A percentile compares a stretch with the other conserved stretches of the same genome.
These are phyloP conservation scores for Chalciporus chontae DNA, from an alignment of 768 basidiomycete genomes.

Conservation along the genomic window DNA sequence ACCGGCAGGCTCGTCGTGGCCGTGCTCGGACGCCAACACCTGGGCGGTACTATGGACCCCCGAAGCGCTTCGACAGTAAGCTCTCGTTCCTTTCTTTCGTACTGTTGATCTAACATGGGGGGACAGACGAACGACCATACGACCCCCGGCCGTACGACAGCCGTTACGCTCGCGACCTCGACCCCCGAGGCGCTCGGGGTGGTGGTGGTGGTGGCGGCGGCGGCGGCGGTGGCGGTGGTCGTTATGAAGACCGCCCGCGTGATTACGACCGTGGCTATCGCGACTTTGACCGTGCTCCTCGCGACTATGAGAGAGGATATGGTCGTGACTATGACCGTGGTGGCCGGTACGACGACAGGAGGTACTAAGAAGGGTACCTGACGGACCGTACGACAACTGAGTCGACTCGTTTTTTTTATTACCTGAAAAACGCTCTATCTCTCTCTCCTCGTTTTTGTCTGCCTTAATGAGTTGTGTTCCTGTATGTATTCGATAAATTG, in stretches of 20 bases:
- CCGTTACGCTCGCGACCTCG: slow-evolving; percentile 70
- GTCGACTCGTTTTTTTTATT: neutral
- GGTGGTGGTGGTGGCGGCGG: too few relatives aligned
- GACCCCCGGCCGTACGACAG: slow-evolving; percentile 91
- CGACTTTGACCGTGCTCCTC: slow-evolving; percentile 29
- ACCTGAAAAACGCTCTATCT: neutral
- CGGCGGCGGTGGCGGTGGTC: slow-evolving; percentile 41
- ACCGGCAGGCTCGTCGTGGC: slow-evolving; percentile 74
- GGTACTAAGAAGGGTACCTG: slow-evolving; percentile 27
- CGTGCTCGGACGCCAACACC: slow-evolving; percentile 92
- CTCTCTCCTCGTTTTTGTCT: neutral
- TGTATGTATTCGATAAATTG: slow-evolving; percentile 24
- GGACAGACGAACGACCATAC: slow-evolving; percentile 77
- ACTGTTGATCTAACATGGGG: neutral
- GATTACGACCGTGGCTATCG: slow-evolving; percentile 38
- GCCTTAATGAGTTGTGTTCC: slow-evolving; percentile 3
- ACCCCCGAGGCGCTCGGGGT: slow-evolving; percentile 47
- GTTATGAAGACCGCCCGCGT: slow-evolving; percentile 34
- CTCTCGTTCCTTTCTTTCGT: slow-evolving; percentile 5
- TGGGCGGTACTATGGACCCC: slow-evolving; percentile 91
- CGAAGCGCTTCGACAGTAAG: slow-evolving; percentile 71
- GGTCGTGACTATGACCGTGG: slow-evolving; percentile 39
- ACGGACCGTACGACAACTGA: neutral
- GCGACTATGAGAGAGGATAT: slow-evolving; percentile 35
- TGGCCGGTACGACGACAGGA: slow-evolving; percentile 41